These are phyloP conservation scores for Porcisia hertigi DNA, from an alignment of 208 protist genomes.

Conservation along the genomic window DNA sequence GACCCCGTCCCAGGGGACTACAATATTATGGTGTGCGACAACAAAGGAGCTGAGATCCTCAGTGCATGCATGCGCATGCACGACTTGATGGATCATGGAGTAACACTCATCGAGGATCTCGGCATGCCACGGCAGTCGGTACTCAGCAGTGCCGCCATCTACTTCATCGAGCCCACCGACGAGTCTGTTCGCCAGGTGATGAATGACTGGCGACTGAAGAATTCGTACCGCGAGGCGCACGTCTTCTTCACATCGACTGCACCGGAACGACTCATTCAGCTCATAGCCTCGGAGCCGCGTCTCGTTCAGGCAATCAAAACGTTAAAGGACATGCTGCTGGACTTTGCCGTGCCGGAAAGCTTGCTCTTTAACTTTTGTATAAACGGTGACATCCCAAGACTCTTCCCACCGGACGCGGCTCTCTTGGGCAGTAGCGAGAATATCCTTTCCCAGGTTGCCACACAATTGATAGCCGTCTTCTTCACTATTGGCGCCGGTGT, in stretches of 20 bases:
- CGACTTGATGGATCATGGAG: constrained; percentile 77
- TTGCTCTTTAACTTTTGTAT: constrained; percentile 75
- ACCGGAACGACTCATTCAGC: constrained; percentile 42
- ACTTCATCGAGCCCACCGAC: constrained; percentile 61
- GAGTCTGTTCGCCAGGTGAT: constrained; percentile 54
- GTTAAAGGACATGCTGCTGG: constrained; percentile 71
- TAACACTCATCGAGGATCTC: constrained; percentile 81
- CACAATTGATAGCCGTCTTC: constrained; percentile 62
- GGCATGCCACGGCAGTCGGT: constrained; percentile 60
- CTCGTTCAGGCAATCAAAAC: constrained; percentile 47
- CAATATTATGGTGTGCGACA: constrained; percentile 80
- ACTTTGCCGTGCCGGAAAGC: constrained; percentile 65
- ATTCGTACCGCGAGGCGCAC: constrained; percentile 70
- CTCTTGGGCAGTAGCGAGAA: constrained; percentile 39
- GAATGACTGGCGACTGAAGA: constrained; percentile 63
- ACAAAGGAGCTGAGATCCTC: constrained; percentile 50
- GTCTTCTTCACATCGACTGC: constrained; percentile 69
- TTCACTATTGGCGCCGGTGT: constrained; percentile 56
- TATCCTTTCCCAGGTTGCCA: constrained; percentile 48
- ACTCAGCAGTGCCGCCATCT: constrained; percentile 62
- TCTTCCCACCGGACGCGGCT: constrained; percentile 44
- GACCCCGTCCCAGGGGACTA: constrained; percentile 50
- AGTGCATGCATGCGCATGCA: constrained; percentile 70
- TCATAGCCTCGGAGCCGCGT: constrained; percentile 40
- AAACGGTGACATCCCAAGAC: constrained; percentile 45